Evolutionary conservation across 148 eudicot species (phyloP).

Genomic region (Chenopodium suecicum): DNA sequence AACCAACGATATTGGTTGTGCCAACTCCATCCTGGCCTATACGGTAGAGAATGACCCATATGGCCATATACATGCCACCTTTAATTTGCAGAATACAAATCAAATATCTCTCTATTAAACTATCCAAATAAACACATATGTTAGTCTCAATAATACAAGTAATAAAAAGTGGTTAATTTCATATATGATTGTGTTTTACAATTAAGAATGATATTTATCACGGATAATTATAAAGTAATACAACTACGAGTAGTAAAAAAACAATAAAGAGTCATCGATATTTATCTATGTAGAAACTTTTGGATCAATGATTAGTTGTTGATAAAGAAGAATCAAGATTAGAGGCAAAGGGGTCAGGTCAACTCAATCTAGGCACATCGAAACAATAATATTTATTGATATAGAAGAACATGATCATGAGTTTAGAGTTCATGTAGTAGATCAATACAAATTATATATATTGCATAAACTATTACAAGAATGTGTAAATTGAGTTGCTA

Average conservation of each 20-base stretch:
- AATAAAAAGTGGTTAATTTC: too few species aligned
- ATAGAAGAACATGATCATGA: background rate
- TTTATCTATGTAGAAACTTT: background rate
- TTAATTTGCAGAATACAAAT: too few species aligned
- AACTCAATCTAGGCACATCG: constrained; percentile 33
- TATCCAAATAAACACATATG: too few species aligned
- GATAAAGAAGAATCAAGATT: background rate
- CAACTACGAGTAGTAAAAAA: background rate
- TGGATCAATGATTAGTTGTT: constrained; percentile 4
- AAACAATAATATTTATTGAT: constrained; percentile 2
- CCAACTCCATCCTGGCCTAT: too few species aligned
- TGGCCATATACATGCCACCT: too few species aligned
- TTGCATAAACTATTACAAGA: background rate
- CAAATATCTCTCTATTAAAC: too few species aligned
- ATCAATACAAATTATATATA: background rate
- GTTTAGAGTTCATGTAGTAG: background rate
- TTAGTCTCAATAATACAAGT: too few species aligned
- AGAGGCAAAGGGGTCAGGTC: background rate
- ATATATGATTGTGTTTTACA: too few species aligned
- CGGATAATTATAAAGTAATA: background rate
- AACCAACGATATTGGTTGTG: too few species aligned
- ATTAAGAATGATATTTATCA: background rate
- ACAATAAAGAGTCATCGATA: background rate
- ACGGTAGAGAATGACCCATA: too few species aligned
- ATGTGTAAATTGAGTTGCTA: constrained; percentile 7